Conservation (phyloP, 352 stramenopile genomes). For the Phytophthora uliginosa region DNA sequence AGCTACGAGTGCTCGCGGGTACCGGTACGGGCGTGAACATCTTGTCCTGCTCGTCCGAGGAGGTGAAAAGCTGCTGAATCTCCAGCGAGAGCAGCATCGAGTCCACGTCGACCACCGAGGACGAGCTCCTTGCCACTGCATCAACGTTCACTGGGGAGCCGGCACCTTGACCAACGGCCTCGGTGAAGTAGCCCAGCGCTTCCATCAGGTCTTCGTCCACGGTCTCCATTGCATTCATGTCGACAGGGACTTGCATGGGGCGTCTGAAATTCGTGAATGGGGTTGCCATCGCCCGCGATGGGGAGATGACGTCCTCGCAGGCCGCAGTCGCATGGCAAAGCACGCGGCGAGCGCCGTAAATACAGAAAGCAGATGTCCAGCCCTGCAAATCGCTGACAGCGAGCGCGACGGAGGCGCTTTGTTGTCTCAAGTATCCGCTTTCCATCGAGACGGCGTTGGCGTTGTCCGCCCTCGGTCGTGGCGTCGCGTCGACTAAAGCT, state of each 20-base stretch:
- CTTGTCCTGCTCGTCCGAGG: constrained; percentile 11
- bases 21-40: background rate
- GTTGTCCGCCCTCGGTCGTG: background rate
- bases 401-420: background rate
- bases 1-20: background rate
- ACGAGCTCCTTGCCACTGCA: background rate
- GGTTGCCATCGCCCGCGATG: constrained; percentile 16
- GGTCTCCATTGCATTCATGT: background rate
- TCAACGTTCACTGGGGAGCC: background rate
- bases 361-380: constrained; percentile 10
- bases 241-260: background rate
- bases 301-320: background rate
- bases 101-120: constrained; percentile 1
- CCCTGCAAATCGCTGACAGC: constrained; percentile 8
- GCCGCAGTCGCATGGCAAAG: constrained; percentile 17
- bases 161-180: background rate
- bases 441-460: background rate
- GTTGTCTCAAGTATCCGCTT: background rate
- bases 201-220: constrained; percentile 37
- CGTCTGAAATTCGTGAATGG: constrained; percentile 28
- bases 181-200: constrained; percentile 33
- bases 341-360: background rate
- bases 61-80: constrained; percentile 20
- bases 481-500: background rate
- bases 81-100: constrained; percentile 35